A percentile compares a stretch with the other conserved stretches of the same genome.
These are phyloP conservation scores for Harrya chromipes DNA, from an alignment of 768 basidiomycete species.

Conservation along the genomic window DNA sequence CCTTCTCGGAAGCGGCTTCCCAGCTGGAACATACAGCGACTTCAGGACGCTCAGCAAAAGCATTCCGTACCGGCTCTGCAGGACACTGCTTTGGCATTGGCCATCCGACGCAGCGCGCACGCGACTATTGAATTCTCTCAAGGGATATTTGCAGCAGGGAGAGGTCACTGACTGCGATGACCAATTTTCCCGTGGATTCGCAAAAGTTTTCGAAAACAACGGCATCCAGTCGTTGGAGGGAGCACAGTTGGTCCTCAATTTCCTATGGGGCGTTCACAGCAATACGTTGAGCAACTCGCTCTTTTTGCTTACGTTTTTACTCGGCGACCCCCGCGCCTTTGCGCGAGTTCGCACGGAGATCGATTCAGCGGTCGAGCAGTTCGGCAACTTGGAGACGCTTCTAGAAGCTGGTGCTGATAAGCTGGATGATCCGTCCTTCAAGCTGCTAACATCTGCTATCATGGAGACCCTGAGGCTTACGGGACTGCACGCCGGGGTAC, in stretches of 20 bases:
- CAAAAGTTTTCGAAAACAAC: conserved; percentile 17
- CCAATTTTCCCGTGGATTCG: conserved; percentile 11
- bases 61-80: conserved; percentile 16
- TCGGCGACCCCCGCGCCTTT: conserved; percentile 43
- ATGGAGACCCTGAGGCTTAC: conserved; percentile 28
- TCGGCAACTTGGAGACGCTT: conserved; percentile 10
- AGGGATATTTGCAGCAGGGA: conserved; percentile 11
- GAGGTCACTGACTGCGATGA: conserved; percentile 3
- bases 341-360: conserved; percentile 46
- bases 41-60: conserved; percentile 18
- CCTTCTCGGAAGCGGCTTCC: conserved; percentile 21
- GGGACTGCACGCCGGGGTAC: conserved; percentile 13
- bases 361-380: conserved; percentile 28
- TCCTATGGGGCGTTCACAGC: conserved; percentile 23
- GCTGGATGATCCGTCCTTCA: conserved; percentile 18
- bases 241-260: conserved; percentile 17
- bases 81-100: conserved; percentile 11
- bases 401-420: conserved; percentile 8
- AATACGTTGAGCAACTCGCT: conserved; percentile 20
- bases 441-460: conserved; percentile 23
- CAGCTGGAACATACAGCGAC: conserved; percentile 17
- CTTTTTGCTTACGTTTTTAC: conserved; percentile 28
- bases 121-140: conserved; percentile 9
- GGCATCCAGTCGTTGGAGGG: conserved; percentile 14
- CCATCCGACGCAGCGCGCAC: conserved; percentile 15